Evolutionary conservation across 306 rosid genomes (phyloP).

Genomic region (Acacia crassicarpa): DNA sequence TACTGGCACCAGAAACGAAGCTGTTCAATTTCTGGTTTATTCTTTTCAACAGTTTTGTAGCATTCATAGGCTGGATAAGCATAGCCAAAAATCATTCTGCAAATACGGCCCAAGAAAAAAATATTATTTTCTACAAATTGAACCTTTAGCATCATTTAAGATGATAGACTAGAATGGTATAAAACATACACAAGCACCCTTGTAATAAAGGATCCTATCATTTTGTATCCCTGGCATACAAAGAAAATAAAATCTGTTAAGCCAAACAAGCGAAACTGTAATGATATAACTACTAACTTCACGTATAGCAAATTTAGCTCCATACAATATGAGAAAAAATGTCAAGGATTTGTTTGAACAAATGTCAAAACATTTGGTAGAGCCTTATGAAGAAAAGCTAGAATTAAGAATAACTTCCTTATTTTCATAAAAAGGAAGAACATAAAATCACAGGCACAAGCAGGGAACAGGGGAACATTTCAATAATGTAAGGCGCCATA

Average conservation of each 20-base stretch:
- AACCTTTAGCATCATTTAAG: conserved; percentile 9
- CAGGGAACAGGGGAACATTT: not conserved
- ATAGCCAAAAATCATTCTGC: conserved; percentile 94
- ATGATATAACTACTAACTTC: not conserved
- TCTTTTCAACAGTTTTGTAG: conserved; percentile 86
- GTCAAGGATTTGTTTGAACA: not conserved
- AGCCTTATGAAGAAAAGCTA: not conserved
- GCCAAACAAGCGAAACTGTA: conserved; percentile 29
- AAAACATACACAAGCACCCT: conserved; percentile 86
- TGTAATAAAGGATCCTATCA: conserved; percentile 92
- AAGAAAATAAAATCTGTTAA: conserved; percentile 34
- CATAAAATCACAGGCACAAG: not conserved
- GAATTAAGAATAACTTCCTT: not conserved
- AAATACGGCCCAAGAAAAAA: conserved; percentile 25
- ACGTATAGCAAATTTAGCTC: conserved; percentile 3
- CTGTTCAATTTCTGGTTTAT: conserved; percentile 85
- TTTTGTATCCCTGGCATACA: conserved; percentile 56
- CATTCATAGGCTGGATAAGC: conserved; percentile 99
- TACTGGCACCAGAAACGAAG: conserved; percentile 99
- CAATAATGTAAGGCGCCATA: not conserved
- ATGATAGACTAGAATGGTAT: not conserved
- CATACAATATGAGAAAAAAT: not conserved
- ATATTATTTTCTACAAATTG: not conserved
- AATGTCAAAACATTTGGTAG: not conserved
- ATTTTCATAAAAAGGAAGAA: not conserved